Base-by-base conservation (phyloP, 1,139 yeast species). In the Hanseniaspora sp. region DNA sequence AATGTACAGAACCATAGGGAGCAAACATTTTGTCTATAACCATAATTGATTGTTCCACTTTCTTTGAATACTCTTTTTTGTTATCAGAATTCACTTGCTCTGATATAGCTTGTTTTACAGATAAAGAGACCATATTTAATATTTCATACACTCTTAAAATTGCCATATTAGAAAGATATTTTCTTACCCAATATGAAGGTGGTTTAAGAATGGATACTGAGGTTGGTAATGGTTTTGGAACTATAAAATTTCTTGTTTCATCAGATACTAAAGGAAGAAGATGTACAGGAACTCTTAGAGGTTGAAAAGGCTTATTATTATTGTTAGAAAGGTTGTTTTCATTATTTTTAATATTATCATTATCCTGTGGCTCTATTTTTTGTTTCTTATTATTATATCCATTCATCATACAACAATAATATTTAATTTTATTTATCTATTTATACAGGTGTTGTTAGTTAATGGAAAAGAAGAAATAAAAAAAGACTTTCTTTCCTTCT, bases 21-120 rank as follows among this genome's bases (percentile, higher is more conserved):
- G 76, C 67, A 61, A 79, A 80, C 58, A 71, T 74, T 45, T 77
- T 80, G 4, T 67, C 65, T 15, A 74, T 69, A 23, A 76, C 65
- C 12, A 47, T 17, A 15, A 51, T 34, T 5, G 48, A 42, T 11
- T 48, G 54, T 33, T 44, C 49, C 13, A 53, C 33, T 13, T 34
- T 48, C 13, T 48, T 48, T 5, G 28, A 30, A 30, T 33, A 43
- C 23, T 43, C 45, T 15, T 29, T 33, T 8, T 40, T 34, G 28
- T 42, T 34, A 2, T 23, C 28, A 9, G 34, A 18, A 49, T 68
- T 67, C 55, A 71, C 68, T 80, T 83, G 76, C 9, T 37, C 29
- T 28, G 29, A 13, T 3, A 53, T 41, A 17, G 43, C 46, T 46
- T 46, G 37, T 15, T 49, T 58, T 42, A 38, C 57, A 48, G 38